Evolutionary conservation across 805 yeast genomes (phyloP).

Genomic region (Saturnispora diversa): DNA sequence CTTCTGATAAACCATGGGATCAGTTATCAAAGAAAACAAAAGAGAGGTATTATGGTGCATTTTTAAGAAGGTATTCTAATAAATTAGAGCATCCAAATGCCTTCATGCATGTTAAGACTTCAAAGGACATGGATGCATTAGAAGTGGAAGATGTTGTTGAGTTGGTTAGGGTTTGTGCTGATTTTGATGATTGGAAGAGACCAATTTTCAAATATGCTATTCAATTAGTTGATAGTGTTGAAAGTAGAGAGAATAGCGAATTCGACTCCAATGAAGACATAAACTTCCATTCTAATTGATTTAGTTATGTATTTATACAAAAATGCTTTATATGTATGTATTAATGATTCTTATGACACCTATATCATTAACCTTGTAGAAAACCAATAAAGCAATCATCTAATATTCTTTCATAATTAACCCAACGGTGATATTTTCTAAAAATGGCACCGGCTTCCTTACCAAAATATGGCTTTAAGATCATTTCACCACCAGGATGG

Average conservation of each 20-base stretch:
- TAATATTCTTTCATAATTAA: conserved; percentile 73
- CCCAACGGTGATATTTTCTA: conserved; percentile 63
- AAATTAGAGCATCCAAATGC: conserved; percentile 18
- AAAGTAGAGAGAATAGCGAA: conserved; percentile 8
- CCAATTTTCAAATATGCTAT: conserved; percentile 20
- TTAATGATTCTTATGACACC: neutral
- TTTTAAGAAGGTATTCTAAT: conserved; percentile 23
- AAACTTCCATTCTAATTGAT: too few relatives aligned
- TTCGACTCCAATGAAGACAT: neutral
- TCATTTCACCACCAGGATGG: conserved; percentile 90
- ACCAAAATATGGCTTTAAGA: conserved; percentile 74
- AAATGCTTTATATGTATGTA: too few relatives aligned
- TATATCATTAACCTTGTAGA: conserved; percentile 14
- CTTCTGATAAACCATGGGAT: conserved; percentile 22
- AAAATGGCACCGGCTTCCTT: conserved; percentile 73
- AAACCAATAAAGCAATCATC: conserved; percentile 73
- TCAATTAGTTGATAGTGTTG: conserved; percentile 13
- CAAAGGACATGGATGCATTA: conserved; percentile 5
- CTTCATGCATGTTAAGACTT: conserved; percentile 6
- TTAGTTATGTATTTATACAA: too few relatives aligned
- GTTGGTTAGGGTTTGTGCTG: conserved; percentile 23
- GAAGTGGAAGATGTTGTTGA: conserved; percentile 18
- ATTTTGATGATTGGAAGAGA: conserved; percentile 20
- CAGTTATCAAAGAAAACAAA: conserved; percentile 18
- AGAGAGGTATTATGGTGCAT: conserved; percentile 25